Evolutionary conservation across 208 protist genomes (phyloP).

Genomic region (Leishmania tarentolae): DNA sequence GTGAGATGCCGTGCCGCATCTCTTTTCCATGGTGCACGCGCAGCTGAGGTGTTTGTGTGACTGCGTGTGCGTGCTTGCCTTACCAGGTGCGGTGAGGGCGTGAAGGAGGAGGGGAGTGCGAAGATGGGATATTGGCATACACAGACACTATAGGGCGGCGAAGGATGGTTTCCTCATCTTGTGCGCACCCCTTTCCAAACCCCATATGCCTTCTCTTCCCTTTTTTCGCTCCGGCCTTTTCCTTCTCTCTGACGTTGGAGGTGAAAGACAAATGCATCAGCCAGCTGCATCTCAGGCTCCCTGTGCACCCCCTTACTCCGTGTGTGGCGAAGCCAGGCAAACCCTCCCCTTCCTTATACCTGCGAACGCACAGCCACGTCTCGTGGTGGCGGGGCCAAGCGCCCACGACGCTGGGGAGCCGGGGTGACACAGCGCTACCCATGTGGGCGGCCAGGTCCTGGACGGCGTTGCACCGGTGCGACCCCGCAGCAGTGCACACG

Average conservation of each 20-base stretch:
- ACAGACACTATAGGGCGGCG: neutral
- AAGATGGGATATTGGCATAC: neutral
- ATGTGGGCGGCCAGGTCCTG: neutral
- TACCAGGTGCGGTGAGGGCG: neutral
- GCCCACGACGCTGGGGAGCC: neutral
- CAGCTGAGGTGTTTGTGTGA: neutral
- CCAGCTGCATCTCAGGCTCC: neutral
- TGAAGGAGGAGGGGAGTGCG: neutral
- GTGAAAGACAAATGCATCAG: neutral
- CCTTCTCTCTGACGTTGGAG: neutral
- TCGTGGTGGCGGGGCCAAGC: too few species aligned
- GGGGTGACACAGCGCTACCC: neutral
- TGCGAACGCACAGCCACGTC: neutral
- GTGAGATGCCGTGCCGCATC: neutral
- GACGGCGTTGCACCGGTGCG: neutral
- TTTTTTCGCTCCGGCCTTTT: neutral
- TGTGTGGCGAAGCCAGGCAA: neutral
- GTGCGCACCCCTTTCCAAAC: neutral
- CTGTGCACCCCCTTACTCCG: neutral
- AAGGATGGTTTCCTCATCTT: neutral
- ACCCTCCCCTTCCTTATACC: neutral
- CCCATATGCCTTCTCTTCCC: neutral
- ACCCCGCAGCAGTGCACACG: neutral
- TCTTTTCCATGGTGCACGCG: neutral
- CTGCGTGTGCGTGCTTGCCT: neutral